Percentiles rank a stretch among this genome's conserved stretches.
Evolutionary conservation across 2,329 filamentous ascomycete genomes (phyloP).

Genomic region (Leptographium galeiforme): DNA sequence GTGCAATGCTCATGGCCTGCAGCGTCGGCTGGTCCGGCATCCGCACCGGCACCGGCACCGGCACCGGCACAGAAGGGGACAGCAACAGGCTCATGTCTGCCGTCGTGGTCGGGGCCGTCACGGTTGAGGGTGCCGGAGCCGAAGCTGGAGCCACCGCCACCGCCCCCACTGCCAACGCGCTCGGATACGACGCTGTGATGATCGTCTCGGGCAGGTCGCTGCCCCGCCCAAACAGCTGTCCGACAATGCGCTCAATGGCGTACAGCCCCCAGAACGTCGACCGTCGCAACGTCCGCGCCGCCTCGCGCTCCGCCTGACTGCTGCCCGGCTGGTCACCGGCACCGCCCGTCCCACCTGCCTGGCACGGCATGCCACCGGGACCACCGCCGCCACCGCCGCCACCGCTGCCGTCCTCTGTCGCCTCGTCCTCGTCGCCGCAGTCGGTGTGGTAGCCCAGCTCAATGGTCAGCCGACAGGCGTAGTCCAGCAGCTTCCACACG

Average conservation of each 20-base stretch:
- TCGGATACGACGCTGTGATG: slow-evolving; percentile 22
- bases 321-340: background rate
- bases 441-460: slow-evolving; percentile 21
- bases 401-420: background rate
- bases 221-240: slow-evolving; percentile 22
- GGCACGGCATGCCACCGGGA: too few species aligned
- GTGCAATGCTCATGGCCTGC: slow-evolving; percentile 16
- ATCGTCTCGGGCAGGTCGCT: slow-evolving; percentile 22
- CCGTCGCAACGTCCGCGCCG: slow-evolving; percentile 5
- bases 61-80: background rate
- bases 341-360: background rate
- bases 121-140: too few species aligned
- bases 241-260: slow-evolving; percentile 21
- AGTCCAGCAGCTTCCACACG: slow-evolving; percentile 12
- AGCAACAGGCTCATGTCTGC: background rate
- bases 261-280: slow-evolving; percentile 23
- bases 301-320: slow-evolving; percentile 1
- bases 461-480: slow-evolving; percentile 12
- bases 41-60: background rate
- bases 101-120: background rate
- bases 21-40: slow-evolving; percentile 7
- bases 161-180: background rate
- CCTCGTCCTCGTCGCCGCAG: background rate
- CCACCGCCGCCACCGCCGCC: background rate
- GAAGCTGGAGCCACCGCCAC: background rate